Base-by-base conservation (phyloP, 306 rosid genomes). In the Ammopiptanthus mongolicus region DNA sequence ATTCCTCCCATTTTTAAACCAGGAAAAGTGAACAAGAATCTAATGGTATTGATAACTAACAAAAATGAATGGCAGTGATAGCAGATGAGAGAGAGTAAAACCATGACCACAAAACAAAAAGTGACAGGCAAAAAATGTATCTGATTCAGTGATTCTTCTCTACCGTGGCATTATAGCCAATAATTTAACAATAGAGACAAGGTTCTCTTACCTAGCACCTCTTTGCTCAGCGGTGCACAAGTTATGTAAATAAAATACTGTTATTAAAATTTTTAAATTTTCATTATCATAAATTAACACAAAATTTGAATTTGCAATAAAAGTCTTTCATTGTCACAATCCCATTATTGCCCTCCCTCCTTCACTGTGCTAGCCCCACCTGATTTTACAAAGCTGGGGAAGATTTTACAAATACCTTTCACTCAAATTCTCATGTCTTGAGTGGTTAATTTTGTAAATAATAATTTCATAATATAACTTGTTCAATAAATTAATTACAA, bases 131-230 rank as follows among this genome's bases (percentile, higher is more conserved):
- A 28, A 3, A 74, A 58, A 23, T 33, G 70, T 36, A 36, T 70
- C 71, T 74, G 80, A 53, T 56, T 29, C 65, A 63, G 71, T 74
- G 80, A 53, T 56, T 29, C 65, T 66, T 46, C 80, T 52, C 65
- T 47, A 52, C 39, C 6, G 52, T 36, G 65, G 17, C 19, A 67
- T 51, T 34, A 19, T 17, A 68, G 52, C 67, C 74, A 74, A 7
- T 48, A 50, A 22, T 67, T 36, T 65, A 55, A 15, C 25, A 63
- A 28, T 22, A 23, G 25, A 51, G 31, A 22, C 33, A 55, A 57
- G 31, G 51, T 67, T 34, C 10, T 76, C 36, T 69, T 50, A 36
- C 8, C 9, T 39, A 10, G 47, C 47, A 41, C 47, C 47, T 13
- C 47, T 10, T 9, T 41, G 47, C 47, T 41, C 2, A 41, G 47